Conservation (phyloP, 1,284 basidiomycete species). For the Sanghuangporus sanghuang region DNA sequence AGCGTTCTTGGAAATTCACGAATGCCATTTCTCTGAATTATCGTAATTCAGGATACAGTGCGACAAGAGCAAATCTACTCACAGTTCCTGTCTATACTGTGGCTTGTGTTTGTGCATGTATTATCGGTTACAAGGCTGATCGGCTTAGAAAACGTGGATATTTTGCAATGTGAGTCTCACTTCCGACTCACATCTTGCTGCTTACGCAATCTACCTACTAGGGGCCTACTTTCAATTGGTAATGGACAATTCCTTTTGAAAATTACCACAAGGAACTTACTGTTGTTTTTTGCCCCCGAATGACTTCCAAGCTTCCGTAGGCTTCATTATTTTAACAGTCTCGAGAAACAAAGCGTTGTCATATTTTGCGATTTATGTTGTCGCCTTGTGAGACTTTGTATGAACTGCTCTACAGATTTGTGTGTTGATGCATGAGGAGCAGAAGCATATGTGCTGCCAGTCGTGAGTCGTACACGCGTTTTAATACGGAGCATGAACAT, state of each 20-base stretch:
- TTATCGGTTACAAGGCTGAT: conserved; percentile 59
- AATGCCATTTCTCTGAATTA: background rate
- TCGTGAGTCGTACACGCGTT: conserved; percentile 39
- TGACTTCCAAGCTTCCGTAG: conserved; percentile 35
- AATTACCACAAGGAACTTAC: conserved; percentile 31
- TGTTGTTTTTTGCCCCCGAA: conserved; percentile 27
- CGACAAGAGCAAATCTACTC: conserved; percentile 69
- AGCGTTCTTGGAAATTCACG: background rate
- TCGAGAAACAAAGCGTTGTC: conserved; percentile 59
- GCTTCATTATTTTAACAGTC: conserved; percentile 66
- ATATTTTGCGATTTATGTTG: conserved; percentile 66
- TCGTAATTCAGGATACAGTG: conserved; percentile 45
- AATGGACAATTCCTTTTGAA: conserved; percentile 2
- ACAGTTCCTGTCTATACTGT: conserved; percentile 64
- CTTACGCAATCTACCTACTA: background rate
- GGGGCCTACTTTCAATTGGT: conserved; percentile 35
- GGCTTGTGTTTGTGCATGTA: conserved; percentile 60
- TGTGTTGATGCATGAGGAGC: background rate
- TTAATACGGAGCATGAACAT: background rate
- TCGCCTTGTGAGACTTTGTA: conserved; percentile 43
- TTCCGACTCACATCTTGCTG: background rate
- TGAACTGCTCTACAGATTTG: conserved; percentile 17
- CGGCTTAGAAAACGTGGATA: conserved; percentile 51
- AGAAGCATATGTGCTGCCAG: conserved; percentile 71
- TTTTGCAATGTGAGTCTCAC: conserved; percentile 50